Percentiles rank a stretch among this genome's conserved stretches.
Conservation (phyloP, 164 flowering plant genomes). For the Chimonanthus salicifolius region DNA sequence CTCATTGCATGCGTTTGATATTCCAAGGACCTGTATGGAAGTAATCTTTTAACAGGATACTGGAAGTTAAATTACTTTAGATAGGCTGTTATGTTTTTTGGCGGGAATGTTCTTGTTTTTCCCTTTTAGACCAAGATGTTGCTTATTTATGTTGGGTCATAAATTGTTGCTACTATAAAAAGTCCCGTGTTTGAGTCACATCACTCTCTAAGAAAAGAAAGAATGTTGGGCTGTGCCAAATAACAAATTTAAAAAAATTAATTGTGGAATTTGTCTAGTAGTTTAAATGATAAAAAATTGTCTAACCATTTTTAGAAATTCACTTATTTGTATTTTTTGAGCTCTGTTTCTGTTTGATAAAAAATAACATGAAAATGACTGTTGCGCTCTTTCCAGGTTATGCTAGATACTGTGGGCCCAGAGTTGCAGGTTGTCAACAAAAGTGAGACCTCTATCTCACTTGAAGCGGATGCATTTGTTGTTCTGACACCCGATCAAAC, state of each 20-base stretch:
- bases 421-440: slow-evolving; percentile 84
- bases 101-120: not conserved
- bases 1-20: not conserved
- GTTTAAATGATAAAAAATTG: no score
- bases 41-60: not conserved
- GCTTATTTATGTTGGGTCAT: not conserved
- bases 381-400: slow-evolving; percentile 44
- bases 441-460: slow-evolving; percentile 51
- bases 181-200: no score
- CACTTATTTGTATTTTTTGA: no score
- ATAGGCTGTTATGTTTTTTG: no score
- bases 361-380: not conserved
- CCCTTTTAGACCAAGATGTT: not conserved
- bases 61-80: no score
- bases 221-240: not conserved
- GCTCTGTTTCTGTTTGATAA: no score
- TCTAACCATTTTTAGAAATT: no score
- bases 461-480: slow-evolving; percentile 50
- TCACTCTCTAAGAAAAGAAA: no score
- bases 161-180: no score
- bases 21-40: not conserved
- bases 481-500: slow-evolving; percentile 65
- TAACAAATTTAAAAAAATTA: no score
- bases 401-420: slow-evolving; percentile 87
- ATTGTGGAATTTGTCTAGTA: no score